Percentiles rank a stretch among this genome's conserved stretches.
phyloP scores from a whole-genome alignment of 805 yeast species.

The Metschnikowia koreensis region DNA sequence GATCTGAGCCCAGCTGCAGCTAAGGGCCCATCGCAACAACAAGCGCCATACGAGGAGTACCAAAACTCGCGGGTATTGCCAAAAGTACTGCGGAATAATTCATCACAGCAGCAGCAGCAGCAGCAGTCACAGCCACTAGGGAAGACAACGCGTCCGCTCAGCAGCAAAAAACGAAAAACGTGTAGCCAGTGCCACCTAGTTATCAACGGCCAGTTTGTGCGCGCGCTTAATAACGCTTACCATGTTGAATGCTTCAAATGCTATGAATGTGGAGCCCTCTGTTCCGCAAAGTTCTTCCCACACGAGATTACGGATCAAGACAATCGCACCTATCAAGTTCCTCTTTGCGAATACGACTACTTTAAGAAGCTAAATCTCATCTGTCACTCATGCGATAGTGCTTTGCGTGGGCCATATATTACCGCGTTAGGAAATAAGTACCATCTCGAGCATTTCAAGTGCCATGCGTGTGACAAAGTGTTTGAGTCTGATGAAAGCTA shows the following conservation, averaged over 20 bases:
- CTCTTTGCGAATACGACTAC: constrained; percentile 88
- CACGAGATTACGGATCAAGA: constrained; percentile 40
- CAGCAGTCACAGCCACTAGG: background rate
- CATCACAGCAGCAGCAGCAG: background rate
- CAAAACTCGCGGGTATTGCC: background rate
- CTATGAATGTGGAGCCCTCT: constrained; percentile 74
- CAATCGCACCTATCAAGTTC: constrained; percentile 27
- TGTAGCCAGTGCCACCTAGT: constrained; percentile 39
- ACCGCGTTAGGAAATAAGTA: constrained; percentile 90
- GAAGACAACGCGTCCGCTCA: background rate
- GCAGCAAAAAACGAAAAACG: constrained; percentile 23
- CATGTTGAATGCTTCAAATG: constrained; percentile 90
- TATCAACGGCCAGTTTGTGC: constrained; percentile 68
- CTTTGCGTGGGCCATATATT: constrained; percentile 88
- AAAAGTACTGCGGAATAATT: no score
- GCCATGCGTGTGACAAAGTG: constrained; percentile 79
- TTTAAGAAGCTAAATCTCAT: constrained; percentile 80
- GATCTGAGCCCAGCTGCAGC: background rate
- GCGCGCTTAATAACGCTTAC: constrained; percentile 76
- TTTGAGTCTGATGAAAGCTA: constrained; percentile 92
- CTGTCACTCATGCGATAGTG: constrained; percentile 83
- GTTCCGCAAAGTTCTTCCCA: constrained; percentile 88
- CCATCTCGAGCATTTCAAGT: constrained; percentile 93
- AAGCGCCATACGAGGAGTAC: background rate
- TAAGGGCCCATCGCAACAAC: background rate